Evolutionary conservation across 257 asterid species (phyloP).

Genomic region (Cynanchum wilfordii): DNA sequence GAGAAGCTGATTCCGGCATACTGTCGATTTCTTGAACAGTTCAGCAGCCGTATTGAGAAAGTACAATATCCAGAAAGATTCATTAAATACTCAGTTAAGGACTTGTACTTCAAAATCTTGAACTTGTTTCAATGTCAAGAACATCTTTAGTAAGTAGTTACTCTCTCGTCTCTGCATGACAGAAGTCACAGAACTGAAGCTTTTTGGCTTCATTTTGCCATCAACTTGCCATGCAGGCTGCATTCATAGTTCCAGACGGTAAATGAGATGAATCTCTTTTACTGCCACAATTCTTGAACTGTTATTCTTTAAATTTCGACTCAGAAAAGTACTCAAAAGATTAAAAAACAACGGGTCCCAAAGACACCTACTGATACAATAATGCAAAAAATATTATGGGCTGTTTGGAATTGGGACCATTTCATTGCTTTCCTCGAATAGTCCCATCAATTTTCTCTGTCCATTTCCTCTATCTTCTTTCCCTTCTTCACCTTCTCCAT

Average conservation of each 20-base stretch:
- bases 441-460: not conserved
- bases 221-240: no score
- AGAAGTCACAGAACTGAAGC: no score
- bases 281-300: not conserved
- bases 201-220: no score
- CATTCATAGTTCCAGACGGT: not conserved
- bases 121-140: slow-evolving; percentile 21
- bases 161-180: not conserved
- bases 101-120: slow-evolving; percentile 61
- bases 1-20: slow-evolving; percentile 62
- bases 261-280: no score
- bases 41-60: slow-evolving; percentile 65
- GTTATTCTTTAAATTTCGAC: not conserved
- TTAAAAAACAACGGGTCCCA: not conserved
- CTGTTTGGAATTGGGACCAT: not conserved
- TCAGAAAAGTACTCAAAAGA: not conserved
- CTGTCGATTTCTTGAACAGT: slow-evolving; percentile 59
- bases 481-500: not conserved
- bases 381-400: not conserved
- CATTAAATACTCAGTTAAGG: slow-evolving; percentile 62
- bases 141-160: not conserved
- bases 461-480: not conserved
- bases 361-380: not conserved
- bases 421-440: not conserved
- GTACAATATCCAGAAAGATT: slow-evolving; percentile 70